Evolutionary conservation across 139 green algal genomes (phyloP), one percentile per base, ranked within the genome.

Genomic region (Zygnema circumcarinatum): DNA sequence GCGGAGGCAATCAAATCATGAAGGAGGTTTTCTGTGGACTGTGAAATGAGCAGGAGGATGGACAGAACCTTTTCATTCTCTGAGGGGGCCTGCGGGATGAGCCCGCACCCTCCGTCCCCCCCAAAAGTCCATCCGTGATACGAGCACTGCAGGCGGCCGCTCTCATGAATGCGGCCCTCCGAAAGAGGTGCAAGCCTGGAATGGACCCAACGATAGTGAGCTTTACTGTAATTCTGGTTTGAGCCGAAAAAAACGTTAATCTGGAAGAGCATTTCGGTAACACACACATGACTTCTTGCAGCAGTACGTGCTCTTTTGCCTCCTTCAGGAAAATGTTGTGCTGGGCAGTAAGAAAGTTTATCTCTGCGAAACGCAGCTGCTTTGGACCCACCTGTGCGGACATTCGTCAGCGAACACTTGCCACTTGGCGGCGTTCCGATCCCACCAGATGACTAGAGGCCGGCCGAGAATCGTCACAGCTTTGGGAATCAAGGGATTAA

Each of bases 71-170:
- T n/a, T n/a, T n/a, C n/a, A n/a, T n/a, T 78, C 35, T 39, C 35
- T 22, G 7, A 3, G 29, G 84, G 84, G 21, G 85, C 85, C 86
- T 91, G 87, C 16, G 87, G 87, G 22, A 91, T 91, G 32, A 31
- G 42, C 2, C 84, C 36, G 85, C 87, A 91, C 16, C 38, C 36
- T 47, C 87, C 88, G 35, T 53, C 29, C 32, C 33, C 80, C 11
- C 7, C 38, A 40, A 91, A 91, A 38, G 54, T 79, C 87, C 87
- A 91, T 7, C 87, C 87, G 31, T 91, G 87, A 73, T 91, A 91
- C 20, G 69, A 90, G 85, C 87, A 91, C 86, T 92, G 86, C 31
- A 91, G 86, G 1, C 39, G 25, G 0, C 87, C 87, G 11, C 35
- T 67, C 62, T 91, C 87, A 79, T 90, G 47, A n/a, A 90, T 90